Evolutionary conservation across 352 stramenopile species (phyloP).

Genomic region (Achlya hypogyna): DNA sequence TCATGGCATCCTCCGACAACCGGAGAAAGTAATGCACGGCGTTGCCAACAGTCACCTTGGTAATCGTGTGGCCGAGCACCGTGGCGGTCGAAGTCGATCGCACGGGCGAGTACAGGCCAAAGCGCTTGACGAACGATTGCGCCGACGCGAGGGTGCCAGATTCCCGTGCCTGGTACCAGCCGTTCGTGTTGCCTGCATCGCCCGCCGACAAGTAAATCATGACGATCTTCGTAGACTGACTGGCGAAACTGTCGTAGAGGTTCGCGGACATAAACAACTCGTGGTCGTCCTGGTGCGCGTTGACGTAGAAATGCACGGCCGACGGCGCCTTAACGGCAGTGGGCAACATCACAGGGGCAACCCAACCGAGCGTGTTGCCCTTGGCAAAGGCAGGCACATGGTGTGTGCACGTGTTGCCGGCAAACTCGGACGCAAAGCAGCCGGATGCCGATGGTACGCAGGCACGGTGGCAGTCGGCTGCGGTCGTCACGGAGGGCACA

Average conservation of each 20-base stretch:
- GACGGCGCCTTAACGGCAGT: background rate
- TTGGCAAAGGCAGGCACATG: background rate
- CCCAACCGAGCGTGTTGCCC: conserved; percentile 1
- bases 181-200: background rate
- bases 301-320: conserved; percentile 6
- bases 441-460: background rate
- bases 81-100: background rate
- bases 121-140: conserved; percentile 12
- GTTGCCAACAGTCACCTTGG: background rate
- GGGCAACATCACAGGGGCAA: background rate
- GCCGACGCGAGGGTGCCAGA: background rate
- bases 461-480: background rate
- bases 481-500: background rate
- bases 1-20: conserved; percentile 2
- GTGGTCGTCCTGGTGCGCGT: conserved; percentile 17
- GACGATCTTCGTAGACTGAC: background rate
- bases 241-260: conserved; percentile 7
- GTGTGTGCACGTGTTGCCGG: background rate
- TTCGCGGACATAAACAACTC: conserved; percentile 13
- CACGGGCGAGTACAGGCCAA: background rate
- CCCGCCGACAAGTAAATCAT: conserved; percentile 18
- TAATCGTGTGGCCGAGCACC: background rate
- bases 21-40: conserved; percentile 15
- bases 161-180: conserved; percentile 16
- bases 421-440: conserved; percentile 5